Percentiles rank a stretch among this genome's conserved stretches.
phyloP scores from a whole-genome alignment of 2,329 filamentous ascomycete genomes.

The Coniosporium tulheliwenetii region DNA sequence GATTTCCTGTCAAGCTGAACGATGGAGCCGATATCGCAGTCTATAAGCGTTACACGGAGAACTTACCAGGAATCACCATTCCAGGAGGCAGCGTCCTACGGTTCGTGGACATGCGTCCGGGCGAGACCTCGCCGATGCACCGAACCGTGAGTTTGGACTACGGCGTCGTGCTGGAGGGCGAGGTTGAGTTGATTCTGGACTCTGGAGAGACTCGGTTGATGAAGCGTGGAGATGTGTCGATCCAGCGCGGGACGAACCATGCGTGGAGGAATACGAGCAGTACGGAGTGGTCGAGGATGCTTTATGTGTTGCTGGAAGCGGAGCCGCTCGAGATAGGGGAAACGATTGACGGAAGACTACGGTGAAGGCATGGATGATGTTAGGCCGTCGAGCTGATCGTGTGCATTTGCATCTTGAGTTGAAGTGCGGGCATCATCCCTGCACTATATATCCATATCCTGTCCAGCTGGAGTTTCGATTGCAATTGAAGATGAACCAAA shows the following conservation, averaged over 20 bases:
- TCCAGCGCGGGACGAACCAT: constrained; percentile 21
- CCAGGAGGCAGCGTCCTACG: not conserved
- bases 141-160: constrained; percentile 20
- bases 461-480: too few relatives aligned
- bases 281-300: constrained; percentile 16
- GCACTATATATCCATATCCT: too few relatives aligned
- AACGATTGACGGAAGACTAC: constrained; percentile 11
- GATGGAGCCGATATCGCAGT: constrained; percentile 17
- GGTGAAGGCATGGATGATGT: not conserved
- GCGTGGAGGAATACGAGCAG: constrained; percentile 15
- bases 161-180: constrained; percentile 19
- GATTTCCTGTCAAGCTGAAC: constrained; percentile 12
- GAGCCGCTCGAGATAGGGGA: constrained; percentile 13
- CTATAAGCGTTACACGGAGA: constrained; percentile 3
- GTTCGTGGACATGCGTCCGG: constrained; percentile 14
- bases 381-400: too few relatives aligned
- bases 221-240: constrained; percentile 19
- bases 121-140: constrained; percentile 19
- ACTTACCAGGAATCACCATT: not conserved
- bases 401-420: too few relatives aligned
- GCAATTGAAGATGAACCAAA: too few relatives aligned
- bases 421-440: too few relatives aligned
- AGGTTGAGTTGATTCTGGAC: constrained; percentile 17
- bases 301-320: constrained; percentile 14
- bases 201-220: constrained; percentile 16